Conservation (phyloP, 169 alveolate species). For the Plasmodium coatneyi region DNA sequence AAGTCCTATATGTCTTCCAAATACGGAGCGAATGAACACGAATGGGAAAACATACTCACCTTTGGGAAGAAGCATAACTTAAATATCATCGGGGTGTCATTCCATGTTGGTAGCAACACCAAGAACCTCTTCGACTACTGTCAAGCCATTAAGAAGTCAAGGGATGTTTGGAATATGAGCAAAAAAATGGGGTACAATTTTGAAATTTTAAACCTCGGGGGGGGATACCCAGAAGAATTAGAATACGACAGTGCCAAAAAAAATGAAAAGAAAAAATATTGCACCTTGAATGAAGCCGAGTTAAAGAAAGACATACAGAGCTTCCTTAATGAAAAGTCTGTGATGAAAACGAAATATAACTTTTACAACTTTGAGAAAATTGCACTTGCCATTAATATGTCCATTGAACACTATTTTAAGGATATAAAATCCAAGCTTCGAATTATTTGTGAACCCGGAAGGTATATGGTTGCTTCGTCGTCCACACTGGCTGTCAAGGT, state of each 20-base stretch:
- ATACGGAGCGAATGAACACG: constrained; percentile 72
- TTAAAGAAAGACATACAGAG: constrained; percentile 20
- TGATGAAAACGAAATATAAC: constrained; percentile 20
- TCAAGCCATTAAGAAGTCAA: constrained; percentile 57
- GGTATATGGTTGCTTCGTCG: constrained; percentile 66
- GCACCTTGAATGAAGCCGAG: constrained; percentile 27
- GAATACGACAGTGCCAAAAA: constrained; percentile 40
- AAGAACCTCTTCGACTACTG: constrained; percentile 56
- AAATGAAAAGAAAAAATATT: constrained; percentile 27
- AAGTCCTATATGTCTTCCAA: constrained; percentile 71
- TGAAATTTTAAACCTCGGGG: constrained; percentile 58
- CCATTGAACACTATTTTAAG: constrained; percentile 56
- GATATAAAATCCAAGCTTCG: constrained; percentile 16
- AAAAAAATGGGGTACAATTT: constrained; percentile 21
- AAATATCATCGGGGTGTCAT: constrained; percentile 55
- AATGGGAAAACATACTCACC: constrained; percentile 32
- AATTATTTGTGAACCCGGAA: constrained; percentile 72
- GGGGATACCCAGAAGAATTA: constrained; percentile 76
- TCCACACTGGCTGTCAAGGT: constrained; percentile 38
- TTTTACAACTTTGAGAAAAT: constrained; percentile 61
- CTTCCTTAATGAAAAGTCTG: constrained; percentile 30
- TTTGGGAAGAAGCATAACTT: constrained; percentile 30
- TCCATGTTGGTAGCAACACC: constrained; percentile 74
- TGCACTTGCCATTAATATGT: constrained; percentile 70
- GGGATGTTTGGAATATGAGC: constrained; percentile 32